Conservation (phyloP, 306 rosid species). For the Casuarina equisetifolia region DNA sequence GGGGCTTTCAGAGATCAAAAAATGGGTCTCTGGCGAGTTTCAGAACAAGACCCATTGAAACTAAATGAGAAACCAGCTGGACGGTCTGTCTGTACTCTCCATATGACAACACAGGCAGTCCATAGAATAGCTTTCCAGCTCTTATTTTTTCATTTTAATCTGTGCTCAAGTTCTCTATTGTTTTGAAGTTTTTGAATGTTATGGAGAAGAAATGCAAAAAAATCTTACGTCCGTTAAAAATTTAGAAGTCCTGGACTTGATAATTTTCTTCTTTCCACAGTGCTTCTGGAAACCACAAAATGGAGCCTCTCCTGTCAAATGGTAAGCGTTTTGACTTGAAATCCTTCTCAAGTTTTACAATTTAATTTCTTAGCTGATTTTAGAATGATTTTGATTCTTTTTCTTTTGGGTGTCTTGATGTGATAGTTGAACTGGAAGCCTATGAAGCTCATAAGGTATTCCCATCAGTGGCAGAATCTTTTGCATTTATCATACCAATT, state of each 20-base stretch:
- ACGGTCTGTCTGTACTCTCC: not conserved
- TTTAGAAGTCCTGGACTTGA: slow-evolving; percentile 6
- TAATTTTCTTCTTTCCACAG: slow-evolving; percentile 48
- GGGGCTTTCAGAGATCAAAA: too few species aligned
- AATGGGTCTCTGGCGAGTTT: not conserved
- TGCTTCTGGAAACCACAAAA: slow-evolving; percentile 56
- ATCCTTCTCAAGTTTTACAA: slow-evolving; percentile 30
- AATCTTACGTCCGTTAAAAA: not conserved
- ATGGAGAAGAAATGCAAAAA: not conserved
- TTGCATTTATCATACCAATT: slow-evolving; percentile 9
- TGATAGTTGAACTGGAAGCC: slow-evolving; percentile 66
- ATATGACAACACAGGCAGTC: not conserved
- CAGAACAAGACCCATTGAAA: not conserved
- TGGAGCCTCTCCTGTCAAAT: slow-evolving; percentile 65
- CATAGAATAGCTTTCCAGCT: not conserved
- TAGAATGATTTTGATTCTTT: slow-evolving; percentile 22
- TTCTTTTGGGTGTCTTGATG: slow-evolving; percentile 11
- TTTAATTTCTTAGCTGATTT: slow-evolving; percentile 10
- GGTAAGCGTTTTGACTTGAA: slow-evolving; percentile 50
- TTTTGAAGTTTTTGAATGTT: too few species aligned
- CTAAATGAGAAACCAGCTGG: not conserved
- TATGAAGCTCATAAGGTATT: slow-evolving; percentile 84
- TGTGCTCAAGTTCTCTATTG: not conserved
- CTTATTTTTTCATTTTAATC: not conserved
- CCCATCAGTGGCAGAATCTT: slow-evolving; percentile 18